Base-by-base conservation (phyloP, 2,329 filamentous ascomycete species). In the Didymella lethalis region DNA sequence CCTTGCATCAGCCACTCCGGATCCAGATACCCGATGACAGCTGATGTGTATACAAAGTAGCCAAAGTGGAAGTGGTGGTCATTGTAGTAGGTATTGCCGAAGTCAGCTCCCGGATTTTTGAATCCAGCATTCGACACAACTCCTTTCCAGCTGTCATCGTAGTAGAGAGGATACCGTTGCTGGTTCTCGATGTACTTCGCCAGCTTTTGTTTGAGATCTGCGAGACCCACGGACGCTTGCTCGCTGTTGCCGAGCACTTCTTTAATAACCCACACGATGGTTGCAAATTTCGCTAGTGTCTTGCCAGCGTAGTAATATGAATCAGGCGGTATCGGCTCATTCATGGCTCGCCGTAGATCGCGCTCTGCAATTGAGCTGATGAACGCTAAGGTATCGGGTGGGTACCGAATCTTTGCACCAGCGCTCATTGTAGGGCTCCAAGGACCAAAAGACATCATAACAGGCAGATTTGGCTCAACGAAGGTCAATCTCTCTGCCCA, bases 261-360 rank as follows among this genome's bases (percentile, higher is more conserved):
- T 81, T 88, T 64, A 32, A 77, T 67, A 1, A 79, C 71, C 70
- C 78, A 82, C n/a, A 77, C 51, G 7, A 82, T 77, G 2, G 76
- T 76, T 0, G 81, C 81, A 49, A 81, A 80, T 50, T 70, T 75
- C 2, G 72, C 67, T 2, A 78, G 64, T 0, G 74, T 72, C 64
- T 82, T 98, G 67, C 95, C 95, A 66, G 90, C 91, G 76, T 90
- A 97, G 77, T 98, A 98, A 87, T 97, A 93, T 36, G 92, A 96
- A 73, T 94, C 86, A 34, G 91, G 81, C 63, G 95, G 86, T 5
- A 87, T 87, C 70, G 95, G 89, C 0, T 81, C 80, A n/a, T 81
- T 77, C 77, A 97, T 91, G 72, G 93, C 84, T 76, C 95, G 89
- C 0, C 86, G 84, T 0, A 96, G 80, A 75, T 99, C 95, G 20